Conservation (phyloP, 352 stramenopile genomes). For the Phytophthora citrophthora region DNA sequence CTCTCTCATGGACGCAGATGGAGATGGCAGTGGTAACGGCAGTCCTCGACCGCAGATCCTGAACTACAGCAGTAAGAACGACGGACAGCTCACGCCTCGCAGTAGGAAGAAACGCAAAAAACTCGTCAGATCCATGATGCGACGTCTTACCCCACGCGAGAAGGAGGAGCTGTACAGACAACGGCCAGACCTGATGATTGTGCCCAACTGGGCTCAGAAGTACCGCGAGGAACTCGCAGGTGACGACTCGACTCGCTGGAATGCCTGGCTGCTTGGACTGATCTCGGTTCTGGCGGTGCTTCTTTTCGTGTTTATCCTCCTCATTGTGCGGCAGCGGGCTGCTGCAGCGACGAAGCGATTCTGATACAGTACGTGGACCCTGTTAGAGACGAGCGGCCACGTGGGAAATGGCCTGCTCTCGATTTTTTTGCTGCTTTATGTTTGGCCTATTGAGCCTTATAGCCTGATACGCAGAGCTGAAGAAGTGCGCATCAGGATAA, state of each 20-base stretch:
- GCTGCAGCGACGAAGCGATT: slow-evolving; percentile 19
- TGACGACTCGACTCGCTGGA: slow-evolving; percentile 72
- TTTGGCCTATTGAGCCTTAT: slow-evolving; percentile 33
- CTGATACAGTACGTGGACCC: not conserved
- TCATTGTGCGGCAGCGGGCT: slow-evolving; percentile 67
- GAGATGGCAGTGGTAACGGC: slow-evolving; percentile 31
- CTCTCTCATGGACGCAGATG: slow-evolving; percentile 54
- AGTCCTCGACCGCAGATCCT: slow-evolving; percentile 51
- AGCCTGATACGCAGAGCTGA: slow-evolving; percentile 18
- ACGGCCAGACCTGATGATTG: slow-evolving; percentile 87
- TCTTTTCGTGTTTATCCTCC: slow-evolving; percentile 80
- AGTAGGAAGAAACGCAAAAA: slow-evolving; percentile 88
- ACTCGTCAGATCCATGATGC: slow-evolving; percentile 76
- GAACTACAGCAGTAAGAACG: slow-evolving; percentile 61
- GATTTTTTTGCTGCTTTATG: slow-evolving; percentile 42
- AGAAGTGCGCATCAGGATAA: slow-evolving; percentile 24
- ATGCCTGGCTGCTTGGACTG: slow-evolving; percentile 78
- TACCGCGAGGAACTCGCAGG: slow-evolving; percentile 86
- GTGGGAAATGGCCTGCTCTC: slow-evolving; percentile 32
- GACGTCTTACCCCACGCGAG: slow-evolving; percentile 75
- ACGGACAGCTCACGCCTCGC: slow-evolving; percentile 59
- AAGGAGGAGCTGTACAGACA: slow-evolving; percentile 87
- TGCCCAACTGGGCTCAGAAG: slow-evolving; percentile 90
- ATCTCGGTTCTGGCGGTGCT: slow-evolving; percentile 74
- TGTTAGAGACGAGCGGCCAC: slow-evolving; percentile 39